These are phyloP conservation scores for Trichoderma koningiopsis DNA, from an alignment of 2,329 filamentous ascomycete genomes.

Conservation along the genomic window DNA sequence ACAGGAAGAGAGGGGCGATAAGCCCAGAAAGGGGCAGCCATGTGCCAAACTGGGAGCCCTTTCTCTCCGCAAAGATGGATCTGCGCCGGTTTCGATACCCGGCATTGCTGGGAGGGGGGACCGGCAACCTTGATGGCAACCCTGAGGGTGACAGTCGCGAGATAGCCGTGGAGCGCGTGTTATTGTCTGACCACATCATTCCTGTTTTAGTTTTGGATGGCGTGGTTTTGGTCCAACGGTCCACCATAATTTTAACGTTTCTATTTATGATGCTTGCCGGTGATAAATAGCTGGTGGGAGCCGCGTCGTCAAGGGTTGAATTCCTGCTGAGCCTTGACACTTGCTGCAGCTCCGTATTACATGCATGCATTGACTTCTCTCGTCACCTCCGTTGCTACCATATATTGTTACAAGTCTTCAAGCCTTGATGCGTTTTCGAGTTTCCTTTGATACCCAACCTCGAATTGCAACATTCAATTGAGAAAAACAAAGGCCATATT, in stretches of 20 bases:
- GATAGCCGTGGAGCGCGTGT: neutral
- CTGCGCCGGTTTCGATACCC: neutral
- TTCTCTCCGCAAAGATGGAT: conserved; percentile 6
- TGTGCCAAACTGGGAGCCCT: neutral
- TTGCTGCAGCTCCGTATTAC: neutral
- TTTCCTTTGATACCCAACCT: neutral
- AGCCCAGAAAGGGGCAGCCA: neutral
- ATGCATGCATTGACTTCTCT: neutral
- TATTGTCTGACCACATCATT: neutral
- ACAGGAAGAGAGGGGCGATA: neutral
- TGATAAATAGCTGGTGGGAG: neutral
- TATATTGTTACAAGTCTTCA: neutral
- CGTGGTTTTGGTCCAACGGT: neutral
- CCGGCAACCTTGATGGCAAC: neutral
- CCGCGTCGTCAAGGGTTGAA: neutral
- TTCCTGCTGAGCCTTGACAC: neutral
- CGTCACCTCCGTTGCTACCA: neutral
- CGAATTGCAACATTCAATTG: neutral
- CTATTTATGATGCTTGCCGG: neutral
- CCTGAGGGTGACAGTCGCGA: conserved; percentile 11
- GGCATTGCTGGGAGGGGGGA: neutral
- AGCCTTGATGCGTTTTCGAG: neutral
- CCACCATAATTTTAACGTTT: neutral
- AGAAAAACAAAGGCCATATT: neutral
- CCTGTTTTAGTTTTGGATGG: neutral